Base-by-base conservation (phyloP, 164 flowering plant species). In the Piper betle region DNA sequence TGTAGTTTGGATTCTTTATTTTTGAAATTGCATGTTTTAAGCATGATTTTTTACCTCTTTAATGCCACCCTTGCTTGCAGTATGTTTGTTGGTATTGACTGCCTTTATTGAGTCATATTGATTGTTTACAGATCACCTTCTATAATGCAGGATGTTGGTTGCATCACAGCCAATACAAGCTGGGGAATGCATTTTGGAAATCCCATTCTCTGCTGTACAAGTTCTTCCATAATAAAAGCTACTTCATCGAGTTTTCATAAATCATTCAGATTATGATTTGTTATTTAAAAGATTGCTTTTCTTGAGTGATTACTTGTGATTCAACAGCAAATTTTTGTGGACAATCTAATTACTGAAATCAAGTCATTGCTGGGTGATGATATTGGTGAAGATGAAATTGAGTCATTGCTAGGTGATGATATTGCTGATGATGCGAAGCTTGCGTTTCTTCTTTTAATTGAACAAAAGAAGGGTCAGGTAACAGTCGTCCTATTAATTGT, bases 151-250 rank as follows among this genome's bases (percentile, higher is more conserved):
- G 62, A 72, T 73, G 10, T 62, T 77, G 63, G 69, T 77, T 60
- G 77, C 80, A 48, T 67, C 76, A 7, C 58, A 38, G 66, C 58
- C 16, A 42, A 70, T 75, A 67, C 56, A 63, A 62, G 60, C 66
- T 55, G 94, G 97, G 60, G 96, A 84, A 60, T 77, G 82, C 81
- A 71, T 88, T 13, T 58, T 88, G 68, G 79, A 72, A 71, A 85
- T 88, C 75, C 97, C 97, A 41, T 84, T 66, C 60, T 69, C 67
- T 39, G 89, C 73, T 81, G 96, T 89, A 76, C 15, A 12, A 57
- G 63, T 64, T 39, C 37, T 62, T 19, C 53, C 56, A 18, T 15
- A 10, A 15, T 10, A 46, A 10, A 10, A 10, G 11, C 15, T 46
- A 46, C 15, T 10, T 10, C 12, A 10, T 8, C 6, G 50, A 5